Conservation (phyloP, 2,329 filamentous ascomycete species). For the Phoma sp. region DNA sequence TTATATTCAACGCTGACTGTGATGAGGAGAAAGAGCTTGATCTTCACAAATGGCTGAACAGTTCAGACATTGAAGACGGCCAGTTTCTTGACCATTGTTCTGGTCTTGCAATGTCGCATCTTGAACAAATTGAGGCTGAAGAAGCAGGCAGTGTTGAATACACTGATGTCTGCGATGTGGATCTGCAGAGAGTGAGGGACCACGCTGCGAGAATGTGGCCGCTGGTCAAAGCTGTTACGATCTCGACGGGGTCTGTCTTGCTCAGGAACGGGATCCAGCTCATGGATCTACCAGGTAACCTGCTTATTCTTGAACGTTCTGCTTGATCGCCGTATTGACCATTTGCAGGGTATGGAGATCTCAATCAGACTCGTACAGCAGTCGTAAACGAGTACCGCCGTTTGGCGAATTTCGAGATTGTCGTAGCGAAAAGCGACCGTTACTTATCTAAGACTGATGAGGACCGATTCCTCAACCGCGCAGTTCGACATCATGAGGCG, state of each 20-base stretch:
- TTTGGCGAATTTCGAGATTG: slow-evolving; percentile 19
- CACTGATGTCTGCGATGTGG: slow-evolving; percentile 2
- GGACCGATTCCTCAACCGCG: neutral
- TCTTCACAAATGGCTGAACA: neutral
- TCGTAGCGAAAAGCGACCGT: slow-evolving; percentile 3
- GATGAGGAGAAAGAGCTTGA: too few relatives aligned
- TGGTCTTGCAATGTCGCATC: neutral
- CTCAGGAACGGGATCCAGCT: slow-evolving; percentile 7
- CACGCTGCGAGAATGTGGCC: slow-evolving; percentile 12
- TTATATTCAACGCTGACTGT: slow-evolving; percentile 10
- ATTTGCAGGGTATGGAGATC: slow-evolving; percentile 21
- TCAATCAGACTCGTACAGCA: slow-evolving; percentile 17
- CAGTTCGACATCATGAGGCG: neutral
- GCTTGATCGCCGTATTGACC: too few relatives aligned
- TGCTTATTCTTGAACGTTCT: too few relatives aligned
- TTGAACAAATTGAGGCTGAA: neutral
- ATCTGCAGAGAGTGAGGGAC: neutral
- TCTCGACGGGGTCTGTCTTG: slow-evolving; percentile 19
- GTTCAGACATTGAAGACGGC: slow-evolving; percentile 6
- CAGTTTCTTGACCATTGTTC: slow-evolving; percentile 3
- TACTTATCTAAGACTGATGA: neutral
- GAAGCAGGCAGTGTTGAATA: neutral
- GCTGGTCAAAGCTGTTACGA: slow-evolving; percentile 16
- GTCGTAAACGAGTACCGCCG: slow-evolving; percentile 18
- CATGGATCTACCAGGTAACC: slow-evolving; percentile 20